Percentiles rank a stretch among this genome's conserved stretches.
Evolutionary conservation across 495 filamentous ascomycete genomes (phyloP).

Genomic region (Hyaloscypha variabilis): DNA sequence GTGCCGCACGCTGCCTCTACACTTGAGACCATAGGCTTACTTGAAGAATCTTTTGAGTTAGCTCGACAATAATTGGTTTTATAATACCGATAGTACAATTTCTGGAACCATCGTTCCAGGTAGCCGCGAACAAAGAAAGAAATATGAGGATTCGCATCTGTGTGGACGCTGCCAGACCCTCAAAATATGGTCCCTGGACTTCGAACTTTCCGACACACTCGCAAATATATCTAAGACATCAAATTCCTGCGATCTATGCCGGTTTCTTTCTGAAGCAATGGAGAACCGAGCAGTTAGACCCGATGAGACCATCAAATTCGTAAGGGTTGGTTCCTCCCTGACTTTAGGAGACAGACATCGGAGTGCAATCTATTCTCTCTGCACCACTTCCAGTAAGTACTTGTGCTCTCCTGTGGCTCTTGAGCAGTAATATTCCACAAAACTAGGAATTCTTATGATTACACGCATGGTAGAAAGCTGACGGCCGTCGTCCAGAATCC

Average conservation of each 20-base stretch:
- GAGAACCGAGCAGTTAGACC: background rate
- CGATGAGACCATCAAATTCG: background rate
- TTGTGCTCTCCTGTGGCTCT: background rate
- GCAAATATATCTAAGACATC: background rate
- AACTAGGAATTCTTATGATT: no score
- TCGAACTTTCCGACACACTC: background rate
- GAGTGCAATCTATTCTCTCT: conserved; percentile 1
- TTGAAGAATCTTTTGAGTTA: no score
- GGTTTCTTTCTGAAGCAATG: background rate
- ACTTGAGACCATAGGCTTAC: no score
- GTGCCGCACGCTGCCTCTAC: no score
- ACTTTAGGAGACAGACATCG: background rate
- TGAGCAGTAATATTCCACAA: no score
- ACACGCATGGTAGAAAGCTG: no score
- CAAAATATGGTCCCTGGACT: background rate
- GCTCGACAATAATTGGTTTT: no score
- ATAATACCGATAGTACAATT: no score
- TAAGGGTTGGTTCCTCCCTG: background rate
- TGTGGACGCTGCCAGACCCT: background rate
- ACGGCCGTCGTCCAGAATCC: background rate
- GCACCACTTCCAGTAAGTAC: background rate
- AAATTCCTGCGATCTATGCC: background rate
- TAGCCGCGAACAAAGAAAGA: background rate
- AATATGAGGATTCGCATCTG: background rate
- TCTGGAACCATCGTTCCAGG: no score